Base-by-base conservation (phyloP, 495 filamentous ascomycete species). In the Xylaria telfairii region DNA sequence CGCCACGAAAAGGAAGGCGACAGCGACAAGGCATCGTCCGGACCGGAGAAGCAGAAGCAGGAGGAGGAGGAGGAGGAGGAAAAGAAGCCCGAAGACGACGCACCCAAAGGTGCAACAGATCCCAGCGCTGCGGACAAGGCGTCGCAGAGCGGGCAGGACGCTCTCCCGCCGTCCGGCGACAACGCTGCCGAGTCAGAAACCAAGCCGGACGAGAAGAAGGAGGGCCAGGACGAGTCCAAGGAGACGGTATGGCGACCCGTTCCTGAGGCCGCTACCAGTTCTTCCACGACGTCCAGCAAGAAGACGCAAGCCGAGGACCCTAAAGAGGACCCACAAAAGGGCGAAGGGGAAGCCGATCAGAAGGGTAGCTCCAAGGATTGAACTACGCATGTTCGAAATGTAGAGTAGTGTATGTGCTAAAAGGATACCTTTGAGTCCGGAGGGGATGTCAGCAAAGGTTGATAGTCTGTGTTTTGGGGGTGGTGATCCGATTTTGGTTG, bases 281-380 rank as follows among this genome's bases (percentile, higher is more conserved):
- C 56, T 6, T 71, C 66, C 66, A 62, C 74, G 63, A 56, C 75
- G 67, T 74, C 76, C 24, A 76, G 75, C 74, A 79, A 79, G 76
- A 76, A 76, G 75, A 75, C 73, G 64, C 75, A 74, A 56, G 72
- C 69, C 70, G 69, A 77, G 71, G 62, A 78, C 47, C 64, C 72
- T 66, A 63, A 70, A 51, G 79, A 74, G 62, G 69, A 75, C 61
- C 63, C 72, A n/a, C 70, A 73, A 72, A 75, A 72, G 72, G 74
- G 74, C 70, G 71, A 76, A 51, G 71, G 68, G 41, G 70, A 75
- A 66, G 69, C 49, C 17, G 70, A 41, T 5, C 8, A 75, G 68
- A 74, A 73, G 73, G 73, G 73, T 26, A 66, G 72, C 41, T 56
- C 75, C 60, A 67, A 64, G 67, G 53, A 65, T 19, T 65, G n/a